Evolutionary conservation across 495 filamentous ascomycete genomes (phyloP).

Genomic region (Bombardia bombarda): DNA sequence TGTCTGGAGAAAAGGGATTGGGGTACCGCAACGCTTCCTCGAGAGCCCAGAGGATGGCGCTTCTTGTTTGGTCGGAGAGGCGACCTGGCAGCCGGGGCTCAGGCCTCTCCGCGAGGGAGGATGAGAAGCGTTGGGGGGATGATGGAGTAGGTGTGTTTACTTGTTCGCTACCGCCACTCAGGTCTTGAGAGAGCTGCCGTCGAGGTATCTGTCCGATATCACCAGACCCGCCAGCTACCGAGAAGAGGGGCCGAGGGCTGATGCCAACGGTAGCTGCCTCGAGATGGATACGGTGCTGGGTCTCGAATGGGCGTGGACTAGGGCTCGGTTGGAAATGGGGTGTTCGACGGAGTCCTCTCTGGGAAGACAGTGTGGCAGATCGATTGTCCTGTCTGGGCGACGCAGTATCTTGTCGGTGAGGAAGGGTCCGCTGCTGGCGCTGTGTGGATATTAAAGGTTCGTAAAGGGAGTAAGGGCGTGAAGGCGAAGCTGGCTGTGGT

Average conservation of each 20-base stretch:
- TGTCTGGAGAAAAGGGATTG: slow-evolving; percentile 74
- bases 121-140: slow-evolving; percentile 13
- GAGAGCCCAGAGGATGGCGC: slow-evolving; percentile 80
- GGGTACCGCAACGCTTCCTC: slow-evolving; percentile 86
- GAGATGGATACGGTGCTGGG: slow-evolving; percentile 23
- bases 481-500: slow-evolving; percentile 25
- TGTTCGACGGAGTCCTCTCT: slow-evolving; percentile 37
- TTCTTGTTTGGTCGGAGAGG: slow-evolving; percentile 39
- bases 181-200: slow-evolving; percentile 37
- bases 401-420: slow-evolving; percentile 17
- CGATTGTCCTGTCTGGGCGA: slow-evolving; percentile 22
- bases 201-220: slow-evolving; percentile 20
- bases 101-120: slow-evolving; percentile 16
- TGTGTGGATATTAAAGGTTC: slow-evolving; percentile 25
- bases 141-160: slow-evolving; percentile 22
- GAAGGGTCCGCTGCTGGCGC: slow-evolving; percentile 37
- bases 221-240: slow-evolving; percentile 17
- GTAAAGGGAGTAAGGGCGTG: slow-evolving; percentile 38
- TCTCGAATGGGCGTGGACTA: slow-evolving; percentile 26
- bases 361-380: slow-evolving; percentile 33
- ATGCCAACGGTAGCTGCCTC: slow-evolving; percentile 27
- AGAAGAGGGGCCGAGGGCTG: slow-evolving; percentile 25
- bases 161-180: slow-evolving; percentile 31
- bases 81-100: slow-evolving; percentile 30
- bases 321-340: slow-evolving; percentile 36